Evolutionary conservation across 148 eudicot genomes (phyloP).

Genomic region (Camellia granthamiana): DNA sequence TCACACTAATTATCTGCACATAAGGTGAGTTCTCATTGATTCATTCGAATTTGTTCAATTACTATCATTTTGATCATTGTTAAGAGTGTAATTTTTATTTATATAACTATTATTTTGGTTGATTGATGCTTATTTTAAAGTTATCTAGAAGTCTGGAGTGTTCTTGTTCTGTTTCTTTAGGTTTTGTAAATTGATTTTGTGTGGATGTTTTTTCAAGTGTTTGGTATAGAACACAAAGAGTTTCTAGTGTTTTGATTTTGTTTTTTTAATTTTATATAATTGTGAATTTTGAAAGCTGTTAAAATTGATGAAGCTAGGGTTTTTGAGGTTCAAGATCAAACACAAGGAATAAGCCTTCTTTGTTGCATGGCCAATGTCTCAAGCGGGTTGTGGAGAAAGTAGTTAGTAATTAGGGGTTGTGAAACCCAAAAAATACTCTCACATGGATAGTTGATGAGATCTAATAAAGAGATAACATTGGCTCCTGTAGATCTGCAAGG

Average conservation of each 20-base stretch:
- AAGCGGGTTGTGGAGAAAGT: not conserved
- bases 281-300: not conserved
- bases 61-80: not conserved
- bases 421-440: too few relatives aligned
- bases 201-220: not conserved
- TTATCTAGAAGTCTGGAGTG: too few relatives aligned
- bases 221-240: not conserved
- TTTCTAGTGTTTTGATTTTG: not conserved
- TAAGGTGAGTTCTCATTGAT: too few relatives aligned
- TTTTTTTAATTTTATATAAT: not conserved
- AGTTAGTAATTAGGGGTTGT: not conserved
- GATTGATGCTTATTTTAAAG: too few relatives aligned
- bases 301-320: slow-evolving; percentile 7
- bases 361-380: not conserved
- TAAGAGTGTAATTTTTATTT: not conserved
- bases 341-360: not conserved
- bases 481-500: too few relatives aligned
- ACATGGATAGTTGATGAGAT: too few relatives aligned
- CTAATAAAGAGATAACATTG: too few relatives aligned
- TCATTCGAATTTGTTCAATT: too few relatives aligned
- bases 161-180: too few relatives aligned
- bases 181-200: too few relatives aligned
- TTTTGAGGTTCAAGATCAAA: not conserved
- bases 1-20: too few relatives aligned
- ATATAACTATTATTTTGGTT: not conserved